A percentile compares a stretch with the other conserved stretches of the same genome.
These are phyloP conservation scores for Geotrichum restrictum DNA, from an alignment of 1,139 yeast genomes.

Conservation along the genomic window DNA sequence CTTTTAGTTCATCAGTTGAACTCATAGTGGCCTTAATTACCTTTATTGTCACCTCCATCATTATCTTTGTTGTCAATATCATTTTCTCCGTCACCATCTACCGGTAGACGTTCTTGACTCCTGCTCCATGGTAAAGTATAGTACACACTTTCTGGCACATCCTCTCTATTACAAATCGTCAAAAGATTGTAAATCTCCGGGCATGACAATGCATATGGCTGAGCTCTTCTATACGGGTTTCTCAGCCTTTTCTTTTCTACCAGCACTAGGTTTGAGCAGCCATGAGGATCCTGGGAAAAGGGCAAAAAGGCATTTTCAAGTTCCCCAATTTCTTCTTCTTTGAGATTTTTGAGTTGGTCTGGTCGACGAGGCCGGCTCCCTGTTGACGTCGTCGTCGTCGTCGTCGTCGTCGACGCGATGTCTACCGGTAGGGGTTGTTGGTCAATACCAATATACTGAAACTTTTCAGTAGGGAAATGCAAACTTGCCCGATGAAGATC, in stretches of 20 bases:
- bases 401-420: no score
- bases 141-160: slow-evolving; percentile 8
- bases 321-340: slow-evolving; percentile 25
- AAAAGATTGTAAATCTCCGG: slow-evolving; percentile 26
- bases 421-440: slow-evolving; percentile 40
- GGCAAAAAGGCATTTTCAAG: slow-evolving; percentile 51
- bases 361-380: no score
- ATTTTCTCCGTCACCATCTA: no score
- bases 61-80: no score
- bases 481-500: slow-evolving; percentile 55
- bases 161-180: slow-evolving; percentile 23
- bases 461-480: slow-evolving; percentile 38
- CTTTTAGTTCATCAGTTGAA: no score
- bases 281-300: slow-evolving; percentile 62
- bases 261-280: slow-evolving; percentile 44
- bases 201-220: slow-evolving; percentile 40
- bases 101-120: no score
- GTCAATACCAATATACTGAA: slow-evolving; percentile 57
- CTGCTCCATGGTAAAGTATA: slow-evolving; percentile 13
- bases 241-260: slow-evolving; percentile 47
- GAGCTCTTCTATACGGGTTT: slow-evolving; percentile 56
- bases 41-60: no score
- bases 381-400: no score
- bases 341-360: slow-evolving; percentile 26
- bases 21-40: no score